phyloP scores from a whole-genome alignment of 306 rosid genomes.

The Quercus wislizeni region DNA sequence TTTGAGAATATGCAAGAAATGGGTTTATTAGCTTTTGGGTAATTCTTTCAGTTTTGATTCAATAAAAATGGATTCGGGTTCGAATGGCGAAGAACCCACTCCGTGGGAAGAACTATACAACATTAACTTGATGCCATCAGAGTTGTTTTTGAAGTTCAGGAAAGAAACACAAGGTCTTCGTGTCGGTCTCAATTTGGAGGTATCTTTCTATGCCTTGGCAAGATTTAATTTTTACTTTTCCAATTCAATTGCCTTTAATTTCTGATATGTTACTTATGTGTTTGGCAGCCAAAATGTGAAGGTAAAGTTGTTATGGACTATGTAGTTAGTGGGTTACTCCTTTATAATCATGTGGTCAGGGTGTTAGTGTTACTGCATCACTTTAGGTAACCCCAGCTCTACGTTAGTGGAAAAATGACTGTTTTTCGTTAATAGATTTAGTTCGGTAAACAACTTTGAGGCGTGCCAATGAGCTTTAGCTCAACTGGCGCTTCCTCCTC shows the following conservation, averaged over 20 bases:
- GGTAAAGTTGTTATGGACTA: not conserved
- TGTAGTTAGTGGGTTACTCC: not conserved
- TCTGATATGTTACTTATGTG: not conserved
- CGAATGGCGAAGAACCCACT: slow-evolving; percentile 57
- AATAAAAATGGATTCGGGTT: slow-evolving; percentile 42
- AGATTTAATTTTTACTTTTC: not conserved
- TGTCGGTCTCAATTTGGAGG: slow-evolving; percentile 87
- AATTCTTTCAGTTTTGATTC: slow-evolving; percentile 16
- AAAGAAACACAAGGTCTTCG: slow-evolving; percentile 77
- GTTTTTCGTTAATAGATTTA: not conserved
- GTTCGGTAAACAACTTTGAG: not conserved
- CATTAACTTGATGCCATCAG: slow-evolving; percentile 73
- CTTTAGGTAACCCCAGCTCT: not conserved
- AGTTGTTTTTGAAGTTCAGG: slow-evolving; percentile 78
- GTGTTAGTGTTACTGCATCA: not conserved
- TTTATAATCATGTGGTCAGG: not conserved
- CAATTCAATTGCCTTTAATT: slow-evolving; percentile 6
- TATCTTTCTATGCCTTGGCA: slow-evolving; percentile 5
- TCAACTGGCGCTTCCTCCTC: too few species aligned
- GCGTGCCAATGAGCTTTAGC: not conserved
- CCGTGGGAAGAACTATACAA: slow-evolving; percentile 75
- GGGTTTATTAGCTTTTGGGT: not conserved
- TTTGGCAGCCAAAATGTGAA: not conserved
- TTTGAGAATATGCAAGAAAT: not conserved
- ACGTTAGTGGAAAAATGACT: not conserved